Base-by-base conservation (phyloP, 768 basidiomycete species). In the Tricholoma flavovirens region DNA sequence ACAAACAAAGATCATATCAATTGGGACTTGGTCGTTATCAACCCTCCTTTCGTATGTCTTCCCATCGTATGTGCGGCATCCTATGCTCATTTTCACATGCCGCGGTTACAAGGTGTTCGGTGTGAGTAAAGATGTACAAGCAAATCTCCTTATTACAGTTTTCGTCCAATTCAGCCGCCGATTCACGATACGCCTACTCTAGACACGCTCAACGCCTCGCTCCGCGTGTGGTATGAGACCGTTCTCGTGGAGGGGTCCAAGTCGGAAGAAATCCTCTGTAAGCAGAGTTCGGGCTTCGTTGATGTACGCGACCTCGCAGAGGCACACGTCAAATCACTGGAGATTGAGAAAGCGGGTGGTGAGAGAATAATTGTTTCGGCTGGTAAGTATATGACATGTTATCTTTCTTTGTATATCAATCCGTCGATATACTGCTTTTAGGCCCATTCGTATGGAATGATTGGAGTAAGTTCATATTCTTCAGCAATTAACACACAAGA, bases 291-390 rank as follows among this genome's bases (percentile, higher is more conserved):
- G 12, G 57, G 62, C 17, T 81, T 74, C 71, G 62, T 79, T 26
- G 80, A 84, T 51, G 82, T 83, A 6, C 75, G 82, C 8, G 83
- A 84, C 63, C 64, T 82, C 33, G 83, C 83, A 0, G 69, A 75
- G 17, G 83, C 77, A 0, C 85, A 88, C 62, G 72, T 74, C 0
- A 64, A 69, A 5, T 82, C 82, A 4, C 65, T 89, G 17, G 73
- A 75, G 53, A 77, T 73, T 49, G 71, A 76, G 19, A 74, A 72
- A 2, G 85, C 83, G 0, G 78, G 76, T 1, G 80, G 81, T 1
- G 73, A 87, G 56, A 72, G 87, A 33, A 77, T 87, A 63, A 74
- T 87, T 62, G 60, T 80, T 40, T 68, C 66, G 21, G 69, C 64
- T 2, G 65, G 67, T 7, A 45, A 45, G 43, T 45, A 4, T 22